Percentiles rank a stretch among this genome's conserved stretches.
Evolutionary conservation across 345 rosid genomes (phyloP).

Genomic region (Citrus inodora): DNA sequence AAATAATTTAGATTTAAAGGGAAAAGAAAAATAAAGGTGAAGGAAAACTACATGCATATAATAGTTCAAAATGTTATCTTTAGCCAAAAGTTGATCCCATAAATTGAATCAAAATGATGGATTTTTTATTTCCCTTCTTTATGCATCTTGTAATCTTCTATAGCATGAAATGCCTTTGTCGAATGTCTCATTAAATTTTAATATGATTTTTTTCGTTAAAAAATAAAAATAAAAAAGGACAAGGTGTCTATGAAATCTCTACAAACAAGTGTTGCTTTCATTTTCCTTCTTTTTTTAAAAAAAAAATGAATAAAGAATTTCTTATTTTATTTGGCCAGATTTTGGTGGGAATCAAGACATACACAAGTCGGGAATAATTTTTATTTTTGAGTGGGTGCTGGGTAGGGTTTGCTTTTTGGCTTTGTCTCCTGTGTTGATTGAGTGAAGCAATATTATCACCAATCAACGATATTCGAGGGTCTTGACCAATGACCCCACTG

Average conservation of each 20-base stretch:
- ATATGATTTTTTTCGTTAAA: too few relatives aligned
- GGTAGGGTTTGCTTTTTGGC: constrained; percentile 5
- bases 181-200: too few relatives aligned
- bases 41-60: neutral
- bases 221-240: neutral
- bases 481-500: neutral
- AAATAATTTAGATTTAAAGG: neutral
- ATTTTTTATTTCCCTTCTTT: too few relatives aligned
- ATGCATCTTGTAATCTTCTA: neutral
- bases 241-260: neutral
- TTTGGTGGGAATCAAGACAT: neutral
- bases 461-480: neutral
- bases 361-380: neutral
- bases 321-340: neutral
- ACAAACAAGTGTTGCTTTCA: neutral
- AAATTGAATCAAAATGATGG: neutral
- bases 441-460: neutral
- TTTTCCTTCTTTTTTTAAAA: neutral
- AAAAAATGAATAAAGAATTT: neutral
- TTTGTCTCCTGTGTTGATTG: neutral
- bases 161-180: neutral
- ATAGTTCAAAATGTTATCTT: neutral
- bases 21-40: neutral
- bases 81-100: neutral
- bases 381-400: neutral